Base-by-base conservation (phyloP, 2,329 filamentous ascomycete species). In the Drechslera avenae region DNA sequence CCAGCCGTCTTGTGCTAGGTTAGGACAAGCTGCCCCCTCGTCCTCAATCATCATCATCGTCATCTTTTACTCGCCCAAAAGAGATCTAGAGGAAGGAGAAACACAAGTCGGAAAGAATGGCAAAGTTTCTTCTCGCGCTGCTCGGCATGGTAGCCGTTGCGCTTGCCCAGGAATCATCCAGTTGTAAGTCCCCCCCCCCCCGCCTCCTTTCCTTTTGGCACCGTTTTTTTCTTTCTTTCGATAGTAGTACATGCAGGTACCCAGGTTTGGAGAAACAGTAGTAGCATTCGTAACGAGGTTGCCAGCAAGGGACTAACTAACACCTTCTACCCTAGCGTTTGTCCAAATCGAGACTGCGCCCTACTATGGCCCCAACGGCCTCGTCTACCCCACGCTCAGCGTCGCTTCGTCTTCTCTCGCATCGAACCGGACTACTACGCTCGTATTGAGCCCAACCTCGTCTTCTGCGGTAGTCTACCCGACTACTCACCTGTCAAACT, bases 341-440 rank as follows among this genome's bases (percentile, higher is more conserved):
- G 62, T 63, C 50, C 46, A 66, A 34, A 60, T 54, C 12, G 50
- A 57, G 13, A 61, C 59, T 2, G 55, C 58, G 23, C 36, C 48
- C 17, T 50, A 51, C 56, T 66, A 65, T 41, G 63, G 46, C 14
- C 48, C 45, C 30, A 56, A 46, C 36, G 46, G 44, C 5, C 47
- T 64, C 19, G 57, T 63, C 28, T 41, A 43, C 31, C 63, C 63
- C 3, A 59, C 62, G 0, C 40, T 50, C 13, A 56, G 56, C 13
- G 33, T 43, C 37, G 10, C 50, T 26, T 19, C 49, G 16, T 43
- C 56, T 28, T 45, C 54, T 18, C 50, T 51, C 12, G 47, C 56
- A 12, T 28, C 26, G 3, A 28, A 28, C 26, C 9, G 9, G 9
- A 28, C 26, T 28, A 13, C 26, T 13, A 28, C 26, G 7, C 7